Evolutionary conservation across 1,284 basidiomycete species (phyloP), one percentile per base, ranked within the genome.

Genomic region (Ustanciosporium gigantosporum): DNA sequence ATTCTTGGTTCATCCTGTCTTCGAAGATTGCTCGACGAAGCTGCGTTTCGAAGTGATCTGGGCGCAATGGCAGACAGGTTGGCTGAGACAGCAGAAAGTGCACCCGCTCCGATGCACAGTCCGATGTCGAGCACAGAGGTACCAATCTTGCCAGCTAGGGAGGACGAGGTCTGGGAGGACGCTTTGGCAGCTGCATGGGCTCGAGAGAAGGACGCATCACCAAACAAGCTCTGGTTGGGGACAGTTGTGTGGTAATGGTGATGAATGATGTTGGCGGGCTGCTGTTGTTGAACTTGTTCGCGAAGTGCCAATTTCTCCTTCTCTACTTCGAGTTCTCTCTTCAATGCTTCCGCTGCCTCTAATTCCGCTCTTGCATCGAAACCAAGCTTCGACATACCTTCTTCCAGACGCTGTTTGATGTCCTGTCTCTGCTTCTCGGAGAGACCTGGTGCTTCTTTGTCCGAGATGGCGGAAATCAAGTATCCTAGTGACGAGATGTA

Each of bases 401-500:
- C 53, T n/a, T 61, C 57, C 6, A 68, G 32, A 3, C 49, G 47
- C 14, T 45, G 42, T n/a, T 36, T 31, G 17, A 69, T 47, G 6
- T 66, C 67, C 17, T 46, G 23, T 14, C 41, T 38, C 17, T 69
- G 64, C 42, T 60, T 66, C 31, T 24, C 32, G 38, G 31, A 44
- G 13, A 69, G 37, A 2, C 38, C 48, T 11, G 43, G 25, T 9
- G 59, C 57, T 16, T 66, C 67, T 5, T 50, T 56, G 24, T 62
- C 55, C n/a, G 53, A 56, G 11, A 69, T 44, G 3, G 67, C 67
- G 0, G 64, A 56, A 37, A 69, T 59, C 15, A 69, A 56, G 37
- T 69, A 69, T 15, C 58, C 51, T 14, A 69, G 32, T 4, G 64
- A 64, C 2, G 64, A 66, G 22, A 69, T 58, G 49, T 69, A 69